phyloP scores from a whole-genome alignment of 805 yeast genomes.

The Cyberlindnera americana region DNA sequence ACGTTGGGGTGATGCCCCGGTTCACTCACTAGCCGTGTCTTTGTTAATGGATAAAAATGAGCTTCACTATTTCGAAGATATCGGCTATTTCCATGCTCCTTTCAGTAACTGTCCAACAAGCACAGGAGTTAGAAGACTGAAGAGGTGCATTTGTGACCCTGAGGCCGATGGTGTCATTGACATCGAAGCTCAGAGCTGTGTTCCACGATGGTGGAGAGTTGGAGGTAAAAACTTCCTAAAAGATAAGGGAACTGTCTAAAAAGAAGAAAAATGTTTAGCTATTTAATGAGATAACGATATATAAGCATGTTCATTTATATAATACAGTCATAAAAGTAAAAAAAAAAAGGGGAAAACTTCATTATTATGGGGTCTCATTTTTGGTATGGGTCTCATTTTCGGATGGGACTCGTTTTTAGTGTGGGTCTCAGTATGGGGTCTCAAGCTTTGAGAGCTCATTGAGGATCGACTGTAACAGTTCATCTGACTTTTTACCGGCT shows the following conservation, averaged over 20 bases:
- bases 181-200: constrained; percentile 52
- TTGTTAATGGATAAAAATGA: constrained; percentile 55
- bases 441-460: constrained; percentile 78
- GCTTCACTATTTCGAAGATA: constrained; percentile 74
- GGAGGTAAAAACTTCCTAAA: constrained; percentile 55
- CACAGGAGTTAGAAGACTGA: constrained; percentile 42
- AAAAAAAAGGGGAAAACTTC: no score
- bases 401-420: no score
- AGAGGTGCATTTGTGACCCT: constrained; percentile 62
- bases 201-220: constrained; percentile 77
- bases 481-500: constrained; percentile 74
- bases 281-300: constrained; percentile 2
- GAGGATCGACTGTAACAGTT: constrained; percentile 80
- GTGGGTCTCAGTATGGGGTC: constrained; percentile 37
- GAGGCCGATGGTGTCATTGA: constrained; percentile 40
- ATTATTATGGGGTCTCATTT: no score
- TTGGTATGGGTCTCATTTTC: no score
- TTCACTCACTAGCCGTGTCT: constrained; percentile 69
- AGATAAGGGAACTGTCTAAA: constrained; percentile 27
- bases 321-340: constrained; percentile 1
- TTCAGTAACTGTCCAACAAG: constrained; percentile 61
- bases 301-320: constrained; percentile 1
- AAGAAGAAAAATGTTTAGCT: neutral
- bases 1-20: constrained; percentile 96
- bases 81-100: constrained; percentile 77